These are phyloP conservation scores for Rossbeevera mucosa DNA, from an alignment of 768 basidiomycete genomes.

Conservation along the genomic window DNA sequence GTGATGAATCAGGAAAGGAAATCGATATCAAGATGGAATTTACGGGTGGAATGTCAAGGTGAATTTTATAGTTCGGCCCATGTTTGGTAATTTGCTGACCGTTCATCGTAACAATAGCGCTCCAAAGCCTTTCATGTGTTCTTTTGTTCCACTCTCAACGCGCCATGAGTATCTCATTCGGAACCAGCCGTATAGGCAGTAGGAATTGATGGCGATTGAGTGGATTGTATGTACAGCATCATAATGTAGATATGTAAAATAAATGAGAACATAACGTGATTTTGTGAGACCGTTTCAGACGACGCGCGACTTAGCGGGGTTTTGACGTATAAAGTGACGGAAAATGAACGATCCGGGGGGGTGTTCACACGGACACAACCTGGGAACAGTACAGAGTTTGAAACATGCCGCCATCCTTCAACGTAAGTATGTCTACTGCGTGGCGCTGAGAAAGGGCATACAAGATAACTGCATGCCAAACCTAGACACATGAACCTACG, in stretches of 20 bases:
- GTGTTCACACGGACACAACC: neutral
- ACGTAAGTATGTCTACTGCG: too few species aligned
- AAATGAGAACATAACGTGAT: neutral
- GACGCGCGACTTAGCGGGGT: too few species aligned
- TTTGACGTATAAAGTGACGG: too few species aligned
- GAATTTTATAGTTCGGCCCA: neutral
- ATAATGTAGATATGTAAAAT: neutral
- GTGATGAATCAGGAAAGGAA: conserved; percentile 28
- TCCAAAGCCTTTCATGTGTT: conserved; percentile 24
- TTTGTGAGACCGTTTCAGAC: neutral
- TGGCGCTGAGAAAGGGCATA: neutral
- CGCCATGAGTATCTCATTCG: conserved; percentile 10
- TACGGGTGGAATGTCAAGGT: conserved; percentile 19
- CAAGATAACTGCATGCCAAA: neutral
- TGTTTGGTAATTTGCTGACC: neutral
- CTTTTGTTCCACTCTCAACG: conserved; percentile 13
- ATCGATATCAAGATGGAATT: conserved; percentile 24
- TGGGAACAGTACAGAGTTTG: neutral
- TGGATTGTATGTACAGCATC: neutral
- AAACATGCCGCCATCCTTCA: neutral
- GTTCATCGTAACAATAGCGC: conserved; percentile 4
- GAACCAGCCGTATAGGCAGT: neutral
- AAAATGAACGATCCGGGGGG: neutral
- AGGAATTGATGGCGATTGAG: neutral
- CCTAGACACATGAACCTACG: too few species aligned